These are phyloP conservation scores for Amylostereum chailletii DNA, from an alignment of 1,284 basidiomycete genomes.

Conservation along the genomic window DNA sequence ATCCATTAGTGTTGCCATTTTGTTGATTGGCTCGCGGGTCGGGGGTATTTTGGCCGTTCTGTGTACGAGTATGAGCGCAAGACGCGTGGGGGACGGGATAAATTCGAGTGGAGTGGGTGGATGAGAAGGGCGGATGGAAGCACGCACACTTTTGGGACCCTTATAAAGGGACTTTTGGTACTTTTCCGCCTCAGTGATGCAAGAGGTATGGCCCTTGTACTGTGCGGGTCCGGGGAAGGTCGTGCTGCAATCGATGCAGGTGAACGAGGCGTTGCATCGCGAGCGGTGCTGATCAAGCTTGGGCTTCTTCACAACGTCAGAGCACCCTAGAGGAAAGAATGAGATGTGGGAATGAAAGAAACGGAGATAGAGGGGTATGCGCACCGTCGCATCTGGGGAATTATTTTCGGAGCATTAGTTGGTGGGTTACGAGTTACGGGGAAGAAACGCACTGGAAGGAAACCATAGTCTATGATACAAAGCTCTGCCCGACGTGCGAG, in stretches of 20 bases:
- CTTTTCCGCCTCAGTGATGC: slow-evolving; percentile 86
- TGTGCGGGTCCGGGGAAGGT: slow-evolving; percentile 70
- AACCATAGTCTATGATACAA: slow-evolving; percentile 25
- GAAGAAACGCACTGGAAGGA: slow-evolving; percentile 42
- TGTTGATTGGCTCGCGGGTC: neutral
- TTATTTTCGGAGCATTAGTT: neutral
- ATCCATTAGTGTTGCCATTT: neutral
- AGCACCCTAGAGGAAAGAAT: slow-evolving; percentile 43
- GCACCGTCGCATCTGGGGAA: slow-evolving; percentile 38
- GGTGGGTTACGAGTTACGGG: neutral
- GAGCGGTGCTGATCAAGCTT: slow-evolving; percentile 69
- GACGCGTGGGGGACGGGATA: neutral
- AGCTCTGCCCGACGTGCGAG: no score
- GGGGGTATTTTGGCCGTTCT: neutral
- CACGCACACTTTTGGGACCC: slow-evolving; percentile 51
- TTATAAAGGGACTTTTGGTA: slow-evolving; percentile 84
- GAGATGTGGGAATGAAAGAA: slow-evolving; percentile 8
- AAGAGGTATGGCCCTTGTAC: slow-evolving; percentile 78
- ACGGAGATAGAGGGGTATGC: slow-evolving; percentile 6
- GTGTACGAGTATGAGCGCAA: neutral
- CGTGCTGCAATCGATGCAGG: slow-evolving; percentile 82
- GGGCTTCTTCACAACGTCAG: slow-evolving; percentile 86
- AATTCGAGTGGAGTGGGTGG: neutral
- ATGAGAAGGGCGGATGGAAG: neutral
- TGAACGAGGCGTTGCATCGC: slow-evolving; percentile 62